Evolutionary conservation across 257 asterid species (phyloP).

Genomic region (Solanum microdontum): DNA sequence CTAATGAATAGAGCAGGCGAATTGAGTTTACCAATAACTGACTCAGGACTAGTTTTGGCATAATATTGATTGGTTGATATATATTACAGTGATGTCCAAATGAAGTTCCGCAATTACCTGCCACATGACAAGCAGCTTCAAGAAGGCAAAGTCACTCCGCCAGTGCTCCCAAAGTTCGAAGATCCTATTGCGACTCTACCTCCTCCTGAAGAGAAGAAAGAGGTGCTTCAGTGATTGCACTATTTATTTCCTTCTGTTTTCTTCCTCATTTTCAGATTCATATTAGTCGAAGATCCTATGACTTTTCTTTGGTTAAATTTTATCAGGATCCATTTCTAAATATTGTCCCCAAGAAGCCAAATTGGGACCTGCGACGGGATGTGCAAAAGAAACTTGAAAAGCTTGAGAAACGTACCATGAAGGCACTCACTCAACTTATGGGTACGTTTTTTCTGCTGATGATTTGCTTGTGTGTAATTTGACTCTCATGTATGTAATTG

Average conservation of each 20-base stretch:
- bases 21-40: neutral
- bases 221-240: conserved; percentile 31
- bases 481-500: neutral
- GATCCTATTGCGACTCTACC: conserved; percentile 62
- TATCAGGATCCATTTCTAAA: conserved; percentile 80
- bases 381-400: conserved; percentile 89
- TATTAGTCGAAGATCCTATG: neutral
- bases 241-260: neutral
- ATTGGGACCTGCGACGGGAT: conserved; percentile 94
- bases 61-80: neutral
- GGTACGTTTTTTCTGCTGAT: conserved; percentile 30
- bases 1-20: neutral
- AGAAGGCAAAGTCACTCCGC: conserved; percentile 87
- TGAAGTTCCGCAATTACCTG: conserved; percentile 94
- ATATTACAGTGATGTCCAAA: conserved; percentile 39
- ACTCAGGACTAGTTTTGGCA: neutral
- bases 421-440: conserved; percentile 60
- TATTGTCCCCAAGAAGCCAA: conserved; percentile 96
- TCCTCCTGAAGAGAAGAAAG: conserved; percentile 61
- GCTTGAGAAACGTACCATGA: conserved; percentile 85
- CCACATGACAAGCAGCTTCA: conserved; percentile 96
- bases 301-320: neutral
- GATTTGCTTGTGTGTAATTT: neutral
- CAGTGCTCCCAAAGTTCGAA: conserved; percentile 76
- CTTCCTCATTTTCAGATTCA: neutral